Conservation (phyloP, 495 filamentous ascomycete species). For the Corynascus novoguineensis region DNA sequence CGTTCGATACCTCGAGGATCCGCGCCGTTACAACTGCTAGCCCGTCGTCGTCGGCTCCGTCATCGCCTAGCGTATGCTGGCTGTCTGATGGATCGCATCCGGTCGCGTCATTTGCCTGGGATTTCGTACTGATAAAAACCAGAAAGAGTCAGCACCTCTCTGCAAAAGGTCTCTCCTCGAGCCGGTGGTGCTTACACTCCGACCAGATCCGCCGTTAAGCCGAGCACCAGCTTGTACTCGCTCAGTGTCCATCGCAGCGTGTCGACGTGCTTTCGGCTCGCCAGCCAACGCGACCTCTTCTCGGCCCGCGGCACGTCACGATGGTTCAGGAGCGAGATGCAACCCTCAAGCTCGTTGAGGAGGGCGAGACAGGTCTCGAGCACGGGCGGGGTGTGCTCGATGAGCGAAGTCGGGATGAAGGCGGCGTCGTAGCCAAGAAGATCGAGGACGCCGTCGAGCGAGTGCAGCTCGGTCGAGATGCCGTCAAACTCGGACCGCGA, state of each 20-base stretch:
- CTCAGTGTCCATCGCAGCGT: slow-evolving; percentile 33
- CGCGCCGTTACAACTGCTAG: slow-evolving; percentile 8
- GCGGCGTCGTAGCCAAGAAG: slow-evolving; percentile 42
- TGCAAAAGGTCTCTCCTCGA: too few species aligned
- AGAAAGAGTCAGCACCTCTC: not conserved
- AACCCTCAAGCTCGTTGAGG: slow-evolving; percentile 33
- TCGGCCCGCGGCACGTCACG: slow-evolving; percentile 31
- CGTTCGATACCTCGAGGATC: slow-evolving; percentile 13
- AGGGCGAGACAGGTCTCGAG: slow-evolving; percentile 33
- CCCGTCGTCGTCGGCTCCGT: slow-evolving; percentile 9
- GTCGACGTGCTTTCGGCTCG: slow-evolving; percentile 31
- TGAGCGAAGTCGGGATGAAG: slow-evolving; percentile 33
- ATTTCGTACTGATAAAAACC: slow-evolving; percentile 7
- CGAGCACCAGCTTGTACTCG: slow-evolving; percentile 36
- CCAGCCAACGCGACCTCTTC: slow-evolving; percentile 39
- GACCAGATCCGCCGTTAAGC: slow-evolving; percentile 39
- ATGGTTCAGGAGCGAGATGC: slow-evolving; percentile 27
- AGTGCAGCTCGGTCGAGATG: slow-evolving; percentile 46
- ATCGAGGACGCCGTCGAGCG: slow-evolving; percentile 40
- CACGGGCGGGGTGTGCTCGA: slow-evolving; percentile 34
- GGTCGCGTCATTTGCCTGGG: not conserved
- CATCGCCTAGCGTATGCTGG: not conserved
- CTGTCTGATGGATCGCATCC: not conserved
- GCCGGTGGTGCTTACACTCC: slow-evolving; percentile 32
- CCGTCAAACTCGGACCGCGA: slow-evolving; percentile 41